Base-by-base conservation (phyloP, 805 yeast genomes). In the Candida morakotiae region DNA sequence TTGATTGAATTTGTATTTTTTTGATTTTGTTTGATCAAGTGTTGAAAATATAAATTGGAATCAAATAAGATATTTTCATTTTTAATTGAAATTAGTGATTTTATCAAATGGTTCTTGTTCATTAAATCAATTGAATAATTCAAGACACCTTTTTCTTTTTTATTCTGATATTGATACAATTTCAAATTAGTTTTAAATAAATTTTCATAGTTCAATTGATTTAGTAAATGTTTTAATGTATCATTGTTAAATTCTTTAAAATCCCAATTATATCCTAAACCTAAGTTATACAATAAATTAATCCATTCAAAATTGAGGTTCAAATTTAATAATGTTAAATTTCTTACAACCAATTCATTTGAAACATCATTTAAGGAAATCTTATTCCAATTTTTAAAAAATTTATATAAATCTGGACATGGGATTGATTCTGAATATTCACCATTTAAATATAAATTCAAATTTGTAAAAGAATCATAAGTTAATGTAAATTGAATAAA, bases 281-380 rank as follows among this genome's bases (percentile, higher is more conserved):
- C 71, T 33, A 81, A 51, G 35, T 58, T 58, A 43, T 63, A 71
- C 0, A 79, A 58, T 3, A 75, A 43, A 18, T 61, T 51, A 1
- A 77, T 58, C 86, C 86, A 80, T 39, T 75, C 79, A 28, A 56
- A 53, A 0, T 71, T 53, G 22, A 67, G 58, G 2, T 56, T 44
- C 2, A 48, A 54, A 29, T 62, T 62, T 11, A 76, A 44, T 0
- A 78, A 42, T 9, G 68, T 43, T 2, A 76, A 45, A 41, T 65
- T 75, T 25, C 58, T 54, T 1, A 67, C 23, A 8, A 64, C 35
- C 13, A 69, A 35, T 33, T 63, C 67, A 21, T 35, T 34, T 10
- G 35, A 40, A 4, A 40, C 43, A 25, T 53, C 51, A 6, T 70
- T 69, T n/a, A 65, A 49, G 34, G 59, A 58, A 1, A 65, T 33